Evolutionary conservation across 805 yeast genomes (phyloP).

Genomic region (Wickerhamomyces queroliae): DNA sequence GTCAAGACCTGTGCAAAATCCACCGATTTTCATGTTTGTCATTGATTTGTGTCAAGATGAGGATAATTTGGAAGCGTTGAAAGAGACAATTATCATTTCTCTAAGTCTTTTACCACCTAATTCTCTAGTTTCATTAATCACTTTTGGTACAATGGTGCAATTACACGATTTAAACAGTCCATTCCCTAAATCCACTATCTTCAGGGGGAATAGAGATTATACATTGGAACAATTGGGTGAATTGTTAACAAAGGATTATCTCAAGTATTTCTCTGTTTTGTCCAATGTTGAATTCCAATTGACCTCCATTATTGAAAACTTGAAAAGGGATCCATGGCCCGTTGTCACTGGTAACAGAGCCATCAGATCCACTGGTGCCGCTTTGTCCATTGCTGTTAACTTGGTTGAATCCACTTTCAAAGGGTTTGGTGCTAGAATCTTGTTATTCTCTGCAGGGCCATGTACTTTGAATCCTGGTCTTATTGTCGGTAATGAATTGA

Average conservation of each 20-base stretch:
- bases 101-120: constrained; percentile 83
- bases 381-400: constrained; percentile 77
- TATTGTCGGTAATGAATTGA: constrained; percentile 84
- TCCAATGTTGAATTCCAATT: constrained; percentile 79
- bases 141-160: constrained; percentile 86
- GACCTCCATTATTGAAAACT: constrained; percentile 70
- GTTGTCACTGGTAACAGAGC: constrained; percentile 81
- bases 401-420: constrained; percentile 78
- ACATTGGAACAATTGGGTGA: constrained; percentile 47
- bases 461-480: constrained; percentile 93
- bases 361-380: constrained; percentile 88
- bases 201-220: constrained; percentile 87
- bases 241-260: constrained; percentile 41
- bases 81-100: constrained; percentile 72
- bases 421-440: constrained; percentile 82
- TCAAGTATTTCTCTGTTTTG: constrained; percentile 68
- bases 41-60: constrained; percentile 87
- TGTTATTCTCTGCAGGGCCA: constrained; percentile 91
- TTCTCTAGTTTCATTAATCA: constrained; percentile 80
- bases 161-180: constrained; percentile 75
- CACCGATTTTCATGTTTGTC: constrained; percentile 82
- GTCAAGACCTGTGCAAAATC: constrained; percentile 71
- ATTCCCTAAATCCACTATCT: constrained; percentile 71
- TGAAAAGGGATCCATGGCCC: constrained; percentile 84
- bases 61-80: constrained; percentile 79